Evolutionary conservation across 768 basidiomycete genomes (phyloP), one percentile per base, ranked within the genome.

Genomic region (Trametes meyenii): DNA sequence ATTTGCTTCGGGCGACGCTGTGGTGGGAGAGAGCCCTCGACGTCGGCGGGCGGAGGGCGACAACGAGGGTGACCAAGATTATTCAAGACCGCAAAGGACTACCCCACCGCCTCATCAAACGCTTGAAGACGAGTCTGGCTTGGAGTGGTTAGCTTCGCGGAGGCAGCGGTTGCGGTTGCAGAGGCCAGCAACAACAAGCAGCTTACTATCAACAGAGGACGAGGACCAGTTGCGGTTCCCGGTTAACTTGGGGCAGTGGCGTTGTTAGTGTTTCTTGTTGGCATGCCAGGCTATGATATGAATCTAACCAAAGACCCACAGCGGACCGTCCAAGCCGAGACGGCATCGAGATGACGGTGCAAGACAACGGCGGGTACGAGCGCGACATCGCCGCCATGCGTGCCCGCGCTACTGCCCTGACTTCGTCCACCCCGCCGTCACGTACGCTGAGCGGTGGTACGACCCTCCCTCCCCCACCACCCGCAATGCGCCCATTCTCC

Each of bases 381-480:
- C 81, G 83, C 33, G 72, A 77, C 29, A 80, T 83, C 38, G 74
- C 83, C 0, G 81, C 66, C 29, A 70, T 72, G 69, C 67, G 68
- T 14, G 54, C 60, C 1, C 69, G 70, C 2, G 69, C 71, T 1
- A 60, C 64, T 29, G 61, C 58, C 2, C 57, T 71, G 13, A 43
- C 57, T 2, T 44, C 55, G 5, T 24, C 58, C 23, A 39, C 24
- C 23, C 43, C 55, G 13, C 42, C 63, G 1, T 16, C 56, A 6
- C 61, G 64, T 19, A 42, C 63, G 48, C 35, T 55, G 19, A 19
- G 43, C 24, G 12, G 50, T 19, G 51, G 43, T 48, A 19, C 52
- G 19, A 26, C 58, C 24, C 26, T 55, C 14, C 62, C 61, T 6
- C 65, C 65, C 29, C 65, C 65, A 0, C 65, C 60, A 13, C 64